A percentile compares a stretch with the other conserved stretches of the same genome.
These are phyloP conservation scores for Aspergillus costaricaensis DNA, from an alignment of 2,329 filamentous ascomycete genomes.

Conservation along the genomic window DNA sequence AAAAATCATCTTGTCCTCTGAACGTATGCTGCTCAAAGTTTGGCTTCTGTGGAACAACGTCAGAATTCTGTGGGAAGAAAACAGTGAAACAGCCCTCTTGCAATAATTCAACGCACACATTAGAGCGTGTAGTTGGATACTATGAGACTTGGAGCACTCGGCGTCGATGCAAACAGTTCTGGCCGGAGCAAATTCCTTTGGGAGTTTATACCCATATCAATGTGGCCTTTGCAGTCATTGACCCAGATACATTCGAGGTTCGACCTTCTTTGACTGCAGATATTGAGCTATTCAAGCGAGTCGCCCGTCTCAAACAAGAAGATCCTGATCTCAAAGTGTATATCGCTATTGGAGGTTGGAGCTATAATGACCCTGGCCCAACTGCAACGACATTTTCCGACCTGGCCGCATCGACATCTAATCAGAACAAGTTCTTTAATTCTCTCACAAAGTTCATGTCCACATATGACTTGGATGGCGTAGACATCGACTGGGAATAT, in stretches of 20 bases:
- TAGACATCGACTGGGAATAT: slow-evolving; percentile 53
- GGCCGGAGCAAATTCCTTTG: slow-evolving; percentile 17
- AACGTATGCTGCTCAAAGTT: slow-evolving; percentile 12
- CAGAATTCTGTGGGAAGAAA: neutral
- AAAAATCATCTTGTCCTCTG: slow-evolving; percentile 2
- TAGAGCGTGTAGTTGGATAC: slow-evolving; percentile 32
- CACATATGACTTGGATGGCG: slow-evolving; percentile 48
- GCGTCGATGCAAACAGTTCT: slow-evolving; percentile 22
- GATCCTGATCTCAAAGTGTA: slow-evolving; percentile 31
- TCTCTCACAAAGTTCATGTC: slow-evolving; percentile 44
- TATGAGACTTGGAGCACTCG: slow-evolving; percentile 37
- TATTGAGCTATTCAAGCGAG: slow-evolving; percentile 21
- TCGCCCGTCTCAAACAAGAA: slow-evolving; percentile 33
- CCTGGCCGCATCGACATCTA: slow-evolving; percentile 19
- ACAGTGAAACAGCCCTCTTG: no score
- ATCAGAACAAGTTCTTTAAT: slow-evolving; percentile 37
- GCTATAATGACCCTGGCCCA: slow-evolving; percentile 36
- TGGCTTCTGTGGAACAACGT: slow-evolving; percentile 10
- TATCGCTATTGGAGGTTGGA: slow-evolving; percentile 48
- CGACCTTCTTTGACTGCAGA: neutral
- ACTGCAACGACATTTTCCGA: slow-evolving; percentile 25
- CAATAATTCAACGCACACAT: no score
- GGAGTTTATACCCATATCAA: slow-evolving; percentile 17
- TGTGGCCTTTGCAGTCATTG: slow-evolving; percentile 15
- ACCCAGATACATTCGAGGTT: slow-evolving; percentile 13